Evolutionary conservation across 164 flowering plant species (phyloP), one percentile per base, ranked within the genome.

Genomic region (Saururus chinensis): DNA sequence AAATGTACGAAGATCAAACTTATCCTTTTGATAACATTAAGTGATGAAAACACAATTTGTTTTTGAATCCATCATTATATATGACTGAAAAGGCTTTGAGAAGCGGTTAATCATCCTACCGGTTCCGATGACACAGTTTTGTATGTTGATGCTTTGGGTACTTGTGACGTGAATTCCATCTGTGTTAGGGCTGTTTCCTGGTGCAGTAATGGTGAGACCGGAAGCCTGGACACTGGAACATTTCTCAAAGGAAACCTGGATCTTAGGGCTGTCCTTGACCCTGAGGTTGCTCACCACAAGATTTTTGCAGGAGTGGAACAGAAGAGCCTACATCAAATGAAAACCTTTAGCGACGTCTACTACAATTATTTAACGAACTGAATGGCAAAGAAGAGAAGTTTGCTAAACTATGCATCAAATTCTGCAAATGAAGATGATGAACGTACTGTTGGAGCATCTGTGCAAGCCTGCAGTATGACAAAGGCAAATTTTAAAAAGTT

Each of bases 371-470:
- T 23, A 1, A 16, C 7, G 19, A 1, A 17, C 16, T 10, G 11
- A 30, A 20, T 53, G 11, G 23, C 0, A 53, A 19, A 53, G 24
- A 30, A 55, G 35, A 30, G n/a, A n/a, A n/a, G 35, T 9, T 16
- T 23, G 23, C 19, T 20, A 35, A 17, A 40, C 13, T 59, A 35
- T 11, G 22, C 14, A 45, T 45, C 4, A 45, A 45, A 45, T 45
- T 17, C 49, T 45, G 25, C 26, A 30, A 26, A 7, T 13, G 59
- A 16, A 4, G 19, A 19, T 4, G 56, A 59, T 17, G 7, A 26
- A 71, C 80, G 13, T 86, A 92, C 96, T 77, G 96, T 92, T 40
- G 98, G 98, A 7, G 93, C 98, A 19, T 65, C 57, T 67, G 65
- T 81, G 84, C 98, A 92, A 11, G 84, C 84, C 98, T 92, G 89